Conservation (phyloP, 2,329 filamentous ascomycete species). For the Colletotrichum sp. region DNA sequence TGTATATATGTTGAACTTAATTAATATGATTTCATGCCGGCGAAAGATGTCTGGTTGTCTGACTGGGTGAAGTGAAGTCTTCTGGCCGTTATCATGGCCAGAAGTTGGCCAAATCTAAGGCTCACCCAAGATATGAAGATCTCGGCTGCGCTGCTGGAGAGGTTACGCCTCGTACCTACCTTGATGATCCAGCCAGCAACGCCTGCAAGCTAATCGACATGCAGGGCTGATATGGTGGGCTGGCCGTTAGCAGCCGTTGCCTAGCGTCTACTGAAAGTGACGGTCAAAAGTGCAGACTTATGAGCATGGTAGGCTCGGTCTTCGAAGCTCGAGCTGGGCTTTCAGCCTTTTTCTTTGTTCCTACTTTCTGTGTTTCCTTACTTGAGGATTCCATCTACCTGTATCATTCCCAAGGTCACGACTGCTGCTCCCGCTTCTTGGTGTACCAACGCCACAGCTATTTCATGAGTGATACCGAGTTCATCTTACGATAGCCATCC, state of each 20-base stretch:
- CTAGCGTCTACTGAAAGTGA: background rate
- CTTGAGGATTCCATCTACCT: background rate
- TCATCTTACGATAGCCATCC: no score
- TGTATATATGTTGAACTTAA: background rate
- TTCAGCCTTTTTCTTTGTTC: background rate
- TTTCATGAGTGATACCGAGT: background rate
- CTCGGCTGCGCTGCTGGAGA: background rate
- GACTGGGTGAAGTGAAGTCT: background rate
- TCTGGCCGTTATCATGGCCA: no score
- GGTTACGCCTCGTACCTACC: accelerated
- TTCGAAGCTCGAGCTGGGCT: background rate
- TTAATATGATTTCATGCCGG: background rate
- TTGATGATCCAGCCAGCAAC: background rate
- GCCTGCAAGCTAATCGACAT: background rate
- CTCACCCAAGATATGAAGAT: background rate
- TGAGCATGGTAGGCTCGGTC: background rate
- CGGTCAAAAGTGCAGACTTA: background rate
- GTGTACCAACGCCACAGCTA: background rate
- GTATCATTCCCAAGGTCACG: background rate
- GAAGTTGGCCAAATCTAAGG: no score
- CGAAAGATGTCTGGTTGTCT: background rate
- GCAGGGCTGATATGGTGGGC: background rate
- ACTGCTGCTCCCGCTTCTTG: background rate
- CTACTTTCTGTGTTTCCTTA: background rate
- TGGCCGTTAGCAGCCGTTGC: background rate